Evolutionary conservation across 2,329 filamentous ascomycete genomes (phyloP).

Genomic region (Fusarium camptoceras): DNA sequence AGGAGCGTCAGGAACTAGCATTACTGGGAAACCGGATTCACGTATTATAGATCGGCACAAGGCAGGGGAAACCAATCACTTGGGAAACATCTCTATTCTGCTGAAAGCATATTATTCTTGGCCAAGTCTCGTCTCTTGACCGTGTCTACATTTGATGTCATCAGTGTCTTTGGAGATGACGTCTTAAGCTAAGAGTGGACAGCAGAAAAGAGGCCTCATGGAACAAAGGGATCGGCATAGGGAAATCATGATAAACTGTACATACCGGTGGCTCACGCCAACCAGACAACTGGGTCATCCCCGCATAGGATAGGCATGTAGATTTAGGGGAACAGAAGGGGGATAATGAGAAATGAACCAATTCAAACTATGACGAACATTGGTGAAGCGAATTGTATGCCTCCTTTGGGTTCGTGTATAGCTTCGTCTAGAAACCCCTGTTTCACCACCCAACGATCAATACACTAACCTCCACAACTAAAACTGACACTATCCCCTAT

Average conservation of each 20-base stretch:
- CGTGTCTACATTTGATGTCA: constrained; percentile 10
- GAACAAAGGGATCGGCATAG: constrained; percentile 28
- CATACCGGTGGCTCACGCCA: constrained; percentile 40
- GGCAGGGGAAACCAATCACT: constrained; percentile 43
- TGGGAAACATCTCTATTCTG: constrained; percentile 40
- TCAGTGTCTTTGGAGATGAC: constrained; percentile 13
- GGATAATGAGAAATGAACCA: constrained; percentile 26
- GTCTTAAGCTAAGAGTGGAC: neutral
- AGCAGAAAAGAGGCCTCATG: constrained; percentile 25
- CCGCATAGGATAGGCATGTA: constrained; percentile 8
- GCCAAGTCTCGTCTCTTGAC: constrained; percentile 13
- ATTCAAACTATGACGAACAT: constrained; percentile 3
- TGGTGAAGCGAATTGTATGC: constrained; percentile 1
- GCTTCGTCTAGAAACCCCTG: constrained; percentile 14
- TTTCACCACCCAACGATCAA: neutral
- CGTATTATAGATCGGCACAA: constrained; percentile 47
- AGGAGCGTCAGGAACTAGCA: constrained; percentile 42
- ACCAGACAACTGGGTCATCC: constrained; percentile 17
- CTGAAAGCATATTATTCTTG: constrained; percentile 34
- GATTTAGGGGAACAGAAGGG: neutral
- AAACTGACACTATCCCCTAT: constrained; percentile 3
- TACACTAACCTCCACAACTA: constrained; percentile 17
- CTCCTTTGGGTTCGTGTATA: neutral
- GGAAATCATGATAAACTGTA: constrained; percentile 43
- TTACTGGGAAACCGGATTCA: constrained; percentile 43